A percentile compares a stretch with the other conserved stretches of the same genome.
Evolutionary conservation across 768 basidiomycete genomes (phyloP).

Genomic region (Astraeus odoratus): DNA sequence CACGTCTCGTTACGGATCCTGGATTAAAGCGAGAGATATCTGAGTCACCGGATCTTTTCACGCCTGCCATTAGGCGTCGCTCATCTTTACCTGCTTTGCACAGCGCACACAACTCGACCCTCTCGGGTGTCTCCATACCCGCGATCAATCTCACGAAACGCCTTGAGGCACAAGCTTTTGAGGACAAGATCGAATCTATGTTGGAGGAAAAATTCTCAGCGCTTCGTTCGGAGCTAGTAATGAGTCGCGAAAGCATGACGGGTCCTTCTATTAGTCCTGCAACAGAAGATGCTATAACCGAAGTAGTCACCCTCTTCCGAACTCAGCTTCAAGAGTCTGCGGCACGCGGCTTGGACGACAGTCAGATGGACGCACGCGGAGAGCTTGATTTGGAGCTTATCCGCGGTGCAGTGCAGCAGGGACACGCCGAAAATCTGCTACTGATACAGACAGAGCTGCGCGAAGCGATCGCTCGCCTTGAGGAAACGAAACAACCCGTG

Average conservation of each 20-base stretch:
- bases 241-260: constrained; percentile 13
- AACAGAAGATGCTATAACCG: constrained; percentile 58
- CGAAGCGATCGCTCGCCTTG: constrained; percentile 40
- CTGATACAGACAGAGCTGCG: constrained; percentile 56
- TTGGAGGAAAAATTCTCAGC: constrained; percentile 63
- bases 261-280: constrained; percentile 32
- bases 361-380: constrained; percentile 63
- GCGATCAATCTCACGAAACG: constrained; percentile 48
- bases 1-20: constrained; percentile 55
- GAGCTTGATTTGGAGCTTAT: constrained; percentile 76
- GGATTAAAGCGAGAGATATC: constrained; percentile 28
- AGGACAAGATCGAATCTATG: constrained; percentile 53
- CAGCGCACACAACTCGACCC: constrained; percentile 36
- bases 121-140: constrained; percentile 38
- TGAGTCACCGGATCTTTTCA: constrained; percentile 36
- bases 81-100: constrained; percentile 54
- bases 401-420: constrained; percentile 60
- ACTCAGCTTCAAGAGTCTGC: constrained; percentile 61
- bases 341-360: constrained; percentile 49
- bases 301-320: constrained; percentile 62
- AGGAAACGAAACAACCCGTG: constrained; percentile 16
- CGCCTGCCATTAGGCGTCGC: constrained; percentile 38
- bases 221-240: constrained; percentile 37
- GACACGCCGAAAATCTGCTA: constrained; percentile 53
- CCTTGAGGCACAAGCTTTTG: constrained; percentile 54